Evolutionary conservation across 768 basidiomycete species (phyloP).

Genomic region (Auricularia sp.): DNA sequence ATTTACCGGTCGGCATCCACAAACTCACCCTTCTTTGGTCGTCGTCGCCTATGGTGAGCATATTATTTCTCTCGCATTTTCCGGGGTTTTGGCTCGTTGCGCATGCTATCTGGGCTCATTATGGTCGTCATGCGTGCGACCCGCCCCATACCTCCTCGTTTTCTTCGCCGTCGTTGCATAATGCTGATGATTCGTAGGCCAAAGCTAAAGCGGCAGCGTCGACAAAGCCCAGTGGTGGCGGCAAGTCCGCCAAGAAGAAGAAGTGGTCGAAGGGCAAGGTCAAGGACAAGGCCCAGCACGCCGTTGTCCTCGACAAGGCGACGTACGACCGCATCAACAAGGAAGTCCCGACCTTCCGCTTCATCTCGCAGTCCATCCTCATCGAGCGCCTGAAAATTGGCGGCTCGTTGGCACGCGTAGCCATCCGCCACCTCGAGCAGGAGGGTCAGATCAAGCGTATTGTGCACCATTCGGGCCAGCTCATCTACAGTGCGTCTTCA

Average conservation of each 20-base stretch:
- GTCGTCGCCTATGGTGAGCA: too few relatives aligned
- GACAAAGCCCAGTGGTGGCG: constrained; percentile 47
- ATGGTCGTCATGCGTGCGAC: too few relatives aligned
- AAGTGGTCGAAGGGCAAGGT: constrained; percentile 99
- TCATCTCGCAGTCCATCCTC: constrained; percentile 96
- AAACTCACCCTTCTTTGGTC: too few relatives aligned
- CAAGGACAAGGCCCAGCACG: constrained; percentile 99
- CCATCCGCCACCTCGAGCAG: constrained; percentile 86
- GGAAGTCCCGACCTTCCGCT: constrained; percentile 97
- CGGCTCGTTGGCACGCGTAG: constrained; percentile 84
- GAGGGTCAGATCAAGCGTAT: constrained; percentile 92
- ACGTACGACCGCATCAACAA: constrained; percentile 92
- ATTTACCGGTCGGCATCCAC: too few relatives aligned
- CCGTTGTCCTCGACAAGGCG: constrained; percentile 88
- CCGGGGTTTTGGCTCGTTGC: too few relatives aligned
- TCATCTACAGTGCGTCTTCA: constrained; percentile 81
- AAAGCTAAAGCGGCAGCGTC: constrained; percentile 69
- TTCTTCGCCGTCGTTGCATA: neutral
- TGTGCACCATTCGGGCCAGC: constrained; percentile 88
- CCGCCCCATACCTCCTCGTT: neutral
- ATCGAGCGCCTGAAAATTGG: constrained; percentile 98
- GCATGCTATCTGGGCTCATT: too few relatives aligned
- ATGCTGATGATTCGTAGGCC: constrained; percentile 27
- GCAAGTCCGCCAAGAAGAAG: constrained; percentile 97
- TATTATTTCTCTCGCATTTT: too few relatives aligned